Conservation (phyloP, 495 filamentous ascomycete species). For the Penicillium flavigenum region DNA sequence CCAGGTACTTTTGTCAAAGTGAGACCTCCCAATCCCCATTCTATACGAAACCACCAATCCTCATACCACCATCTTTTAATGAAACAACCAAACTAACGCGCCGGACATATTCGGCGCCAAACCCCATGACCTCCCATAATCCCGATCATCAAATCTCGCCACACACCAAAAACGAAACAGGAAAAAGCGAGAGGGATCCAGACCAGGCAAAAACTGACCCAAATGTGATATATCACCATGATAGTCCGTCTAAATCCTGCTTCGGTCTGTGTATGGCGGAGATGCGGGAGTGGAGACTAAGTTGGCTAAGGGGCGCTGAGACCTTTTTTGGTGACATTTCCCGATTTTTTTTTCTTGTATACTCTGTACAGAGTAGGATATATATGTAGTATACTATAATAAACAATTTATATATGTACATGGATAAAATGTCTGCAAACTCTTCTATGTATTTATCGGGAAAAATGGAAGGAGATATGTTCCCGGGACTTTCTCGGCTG, state of each 20-base stretch:
- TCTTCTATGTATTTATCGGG: too few species aligned
- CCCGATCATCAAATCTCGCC: background rate
- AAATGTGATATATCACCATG: slow-evolving; percentile 11
- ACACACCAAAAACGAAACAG: background rate
- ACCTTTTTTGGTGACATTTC: background rate
- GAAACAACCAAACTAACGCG: background rate
- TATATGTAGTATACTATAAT: background rate
- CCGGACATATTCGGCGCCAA: background rate
- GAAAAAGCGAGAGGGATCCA: background rate
- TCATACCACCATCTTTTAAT: background rate
- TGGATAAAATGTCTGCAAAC: background rate
- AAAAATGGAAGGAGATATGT: too few species aligned
- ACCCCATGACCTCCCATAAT: background rate
- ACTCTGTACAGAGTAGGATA: background rate
- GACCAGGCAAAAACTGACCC: background rate
- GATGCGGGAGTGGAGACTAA: background rate
- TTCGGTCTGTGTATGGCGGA: background rate
- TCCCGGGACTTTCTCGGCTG: background rate
- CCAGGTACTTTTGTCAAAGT: background rate
- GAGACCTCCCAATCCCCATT: background rate
- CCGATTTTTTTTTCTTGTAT: background rate
- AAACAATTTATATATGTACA: background rate
- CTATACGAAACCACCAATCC: background rate
- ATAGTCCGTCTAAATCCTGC: background rate
- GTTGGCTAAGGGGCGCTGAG: background rate